A percentile compares a stretch with the other conserved stretches of the same genome.
Conservation (phyloP, 2,329 filamentous ascomycete species). For the Boeremia exigua region DNA sequence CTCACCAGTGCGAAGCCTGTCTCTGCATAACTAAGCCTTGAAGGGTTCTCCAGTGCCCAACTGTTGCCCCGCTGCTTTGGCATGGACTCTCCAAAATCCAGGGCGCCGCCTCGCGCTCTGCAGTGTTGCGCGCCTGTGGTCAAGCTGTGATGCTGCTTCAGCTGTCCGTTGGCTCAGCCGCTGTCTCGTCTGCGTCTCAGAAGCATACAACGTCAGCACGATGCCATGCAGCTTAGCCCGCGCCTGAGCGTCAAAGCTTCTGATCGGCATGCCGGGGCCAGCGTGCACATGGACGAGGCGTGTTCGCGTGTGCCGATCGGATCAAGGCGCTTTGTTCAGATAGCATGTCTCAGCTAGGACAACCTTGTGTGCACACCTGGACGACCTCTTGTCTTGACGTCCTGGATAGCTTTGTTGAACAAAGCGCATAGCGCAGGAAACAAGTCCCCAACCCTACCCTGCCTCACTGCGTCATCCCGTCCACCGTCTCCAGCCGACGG, state of each 20-base stretch:
- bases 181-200: slow-evolving; percentile 45
- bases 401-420: neutral
- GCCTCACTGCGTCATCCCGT: slow-evolving; percentile 15
- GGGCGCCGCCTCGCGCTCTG: slow-evolving; percentile 20
- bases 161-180: slow-evolving; percentile 32
- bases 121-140: slow-evolving; percentile 23
- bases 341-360: slow-evolving; percentile 2
- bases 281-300: slow-evolving; percentile 19
- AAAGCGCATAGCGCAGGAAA: neutral
- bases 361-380: neutral
- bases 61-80: slow-evolving; percentile 19
- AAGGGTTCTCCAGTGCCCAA: slow-evolving; percentile 13
- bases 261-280: slow-evolving; percentile 34
- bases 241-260: slow-evolving; percentile 34
- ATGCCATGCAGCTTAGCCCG: slow-evolving; percentile 28
- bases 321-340: slow-evolving; percentile 1
- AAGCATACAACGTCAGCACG: slow-evolving; percentile 33
- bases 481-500: slow-evolving; percentile 11
- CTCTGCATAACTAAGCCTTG: slow-evolving; percentile 1
- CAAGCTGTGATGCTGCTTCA: slow-evolving; percentile 11
- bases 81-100: neutral
- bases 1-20: slow-evolving; percentile 1
- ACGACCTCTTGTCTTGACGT: neutral
- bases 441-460: neutral
- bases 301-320: slow-evolving; percentile 33